Base-by-base conservation (phyloP, 139 green algal genomes). In the Volvox reticuliferus region DNA sequence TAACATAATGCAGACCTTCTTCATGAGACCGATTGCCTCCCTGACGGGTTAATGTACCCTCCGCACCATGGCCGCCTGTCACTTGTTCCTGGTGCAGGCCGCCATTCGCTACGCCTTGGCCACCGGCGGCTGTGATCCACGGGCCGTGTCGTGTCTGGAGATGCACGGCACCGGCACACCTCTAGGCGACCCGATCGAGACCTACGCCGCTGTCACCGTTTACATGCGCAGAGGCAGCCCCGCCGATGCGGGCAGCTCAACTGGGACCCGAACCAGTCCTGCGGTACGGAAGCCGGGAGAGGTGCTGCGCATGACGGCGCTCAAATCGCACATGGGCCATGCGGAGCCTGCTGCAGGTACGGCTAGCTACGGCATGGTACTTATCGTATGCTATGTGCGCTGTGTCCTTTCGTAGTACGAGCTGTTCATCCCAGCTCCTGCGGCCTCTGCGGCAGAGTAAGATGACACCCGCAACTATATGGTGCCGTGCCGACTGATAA, bases 121-220 rank as follows among this genome's bases (percentile, higher is more conserved):
- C 12, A 61, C 78, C 6, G 94, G 93, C 30, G 79, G 76, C 6
- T 12, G 95, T 1, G n/a, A 30, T 24, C 26, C 83, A n/a, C 16
- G 28, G 20, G 82, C 84, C 12, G 36, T 94, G 1, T 55, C 67
- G 1, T 76, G 89, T 36, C 92, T 98, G 75, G 92, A 97, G 82
- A 95, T 98, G 94, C 97, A 98, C 76, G 97, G 97, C 86, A 96
- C 94, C 19, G 97, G 97, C 21, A 99, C 97, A 22, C 90, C 96
- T 14, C 94, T 99, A n/a, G 97, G 97, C 22, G 97, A 98, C 84
- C 96, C 97, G 20, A 98, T 98, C 62, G 97, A 98, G 82, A 50
- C 95, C 12, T 94, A 93, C 28, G 97, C 96, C 33, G 82, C 91
- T 0, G 30, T 92, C 13, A 68, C 87, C 1, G 93, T 94, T 28